Base-by-base conservation (phyloP, 129 eudicot genomes). In the Artemisia tridentata region DNA sequence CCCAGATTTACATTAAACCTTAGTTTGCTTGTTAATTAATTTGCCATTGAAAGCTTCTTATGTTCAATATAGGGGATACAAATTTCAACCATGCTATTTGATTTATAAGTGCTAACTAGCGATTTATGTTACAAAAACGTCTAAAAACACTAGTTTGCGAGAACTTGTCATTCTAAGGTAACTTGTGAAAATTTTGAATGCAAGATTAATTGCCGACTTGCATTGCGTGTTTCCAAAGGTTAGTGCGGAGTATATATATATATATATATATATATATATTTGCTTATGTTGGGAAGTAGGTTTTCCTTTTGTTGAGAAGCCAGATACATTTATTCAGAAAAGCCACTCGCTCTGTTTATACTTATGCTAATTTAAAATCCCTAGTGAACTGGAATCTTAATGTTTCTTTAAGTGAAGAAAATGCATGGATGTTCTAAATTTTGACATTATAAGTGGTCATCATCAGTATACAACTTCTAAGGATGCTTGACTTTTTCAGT, bases 401-500 rank as follows among this genome's bases (percentile, higher is more conserved):
- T 49, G 63, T 38, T 20, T 68, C 3, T 68, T 73, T 46, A 75
- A 67, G 25, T 0, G 46, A 61, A 68, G 45, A 49, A 34, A 49
- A 68, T 76, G 13, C 12, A 50, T 68, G 68, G 11, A 11, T 16
- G 43, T 13, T 47, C 63, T 63, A 73, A 13, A 31, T 52, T 51
- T 29, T 38, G 63, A 15, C 45, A 18, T 62, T 63, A 62, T 38
- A 47, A 21, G 65, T 73, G 78, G 64, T 62, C 13, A 69, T 38
- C 6, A 29, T 51, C 3, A 9, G 16, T 62, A 31, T 13, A 21
- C 18, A 25, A 27, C 65, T 59, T 23, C 7, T 25, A 20, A 21
- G 65, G 38, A 34, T 17, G 31, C 3, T 60, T 5, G 52, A 17
- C 18, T 31, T 14, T 61, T 73, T 3, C 23, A 50, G 41, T 38